Evolutionary conservation across 1,139 yeast genomes (phyloP).

Genomic region (Debaryomyces coudertii): DNA sequence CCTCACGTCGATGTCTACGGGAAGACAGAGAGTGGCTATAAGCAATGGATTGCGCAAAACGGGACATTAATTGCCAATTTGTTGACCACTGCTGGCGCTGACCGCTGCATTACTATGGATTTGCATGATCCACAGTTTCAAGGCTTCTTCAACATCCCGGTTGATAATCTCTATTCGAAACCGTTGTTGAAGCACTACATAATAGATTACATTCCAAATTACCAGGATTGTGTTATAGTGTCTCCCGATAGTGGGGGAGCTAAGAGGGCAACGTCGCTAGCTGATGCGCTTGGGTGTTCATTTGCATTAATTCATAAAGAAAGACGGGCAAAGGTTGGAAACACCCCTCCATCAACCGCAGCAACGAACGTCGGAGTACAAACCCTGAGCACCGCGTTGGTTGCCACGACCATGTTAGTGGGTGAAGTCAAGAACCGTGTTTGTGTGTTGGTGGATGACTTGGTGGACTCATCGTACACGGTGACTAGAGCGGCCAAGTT

Average conservation of each 20-base stretch:
- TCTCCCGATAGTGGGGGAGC: slow-evolving; percentile 99
- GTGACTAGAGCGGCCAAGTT: slow-evolving; percentile 89
- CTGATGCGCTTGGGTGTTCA: slow-evolving; percentile 84
- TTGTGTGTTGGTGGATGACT: slow-evolving; percentile 88
- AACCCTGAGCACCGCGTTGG: slow-evolving; percentile 25
- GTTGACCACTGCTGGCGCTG: slow-evolving; percentile 92
- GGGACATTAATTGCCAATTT: slow-evolving; percentile 92
- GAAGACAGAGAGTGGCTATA: slow-evolving; percentile 66
- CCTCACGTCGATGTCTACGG: slow-evolving; percentile 43
- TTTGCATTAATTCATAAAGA: slow-evolving; percentile 97
- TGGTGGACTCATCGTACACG: slow-evolving; percentile 93
- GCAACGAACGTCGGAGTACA: slow-evolving; percentile 14
- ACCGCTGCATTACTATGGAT: slow-evolving; percentile 96
- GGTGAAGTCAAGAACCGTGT: slow-evolving; percentile 87
- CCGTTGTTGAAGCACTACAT: slow-evolving; percentile 85
- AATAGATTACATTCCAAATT: slow-evolving; percentile 69
- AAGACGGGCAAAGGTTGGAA: slow-evolving; percentile 59
- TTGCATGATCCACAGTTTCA: slow-evolving; percentile 95
- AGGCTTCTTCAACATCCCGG: slow-evolving; percentile 91
- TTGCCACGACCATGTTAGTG: slow-evolving; percentile 85
- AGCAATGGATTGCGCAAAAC: slow-evolving; percentile 94
- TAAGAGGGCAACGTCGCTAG: slow-evolving; percentile 90
- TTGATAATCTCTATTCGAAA: slow-evolving; percentile 85
- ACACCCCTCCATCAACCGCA: slow-evolving; percentile 33
- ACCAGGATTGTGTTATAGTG: slow-evolving; percentile 79